These are phyloP conservation scores for Colletotrichum liaoningense DNA, from an alignment of 2,329 filamentous ascomycete species.

Conservation along the genomic window DNA sequence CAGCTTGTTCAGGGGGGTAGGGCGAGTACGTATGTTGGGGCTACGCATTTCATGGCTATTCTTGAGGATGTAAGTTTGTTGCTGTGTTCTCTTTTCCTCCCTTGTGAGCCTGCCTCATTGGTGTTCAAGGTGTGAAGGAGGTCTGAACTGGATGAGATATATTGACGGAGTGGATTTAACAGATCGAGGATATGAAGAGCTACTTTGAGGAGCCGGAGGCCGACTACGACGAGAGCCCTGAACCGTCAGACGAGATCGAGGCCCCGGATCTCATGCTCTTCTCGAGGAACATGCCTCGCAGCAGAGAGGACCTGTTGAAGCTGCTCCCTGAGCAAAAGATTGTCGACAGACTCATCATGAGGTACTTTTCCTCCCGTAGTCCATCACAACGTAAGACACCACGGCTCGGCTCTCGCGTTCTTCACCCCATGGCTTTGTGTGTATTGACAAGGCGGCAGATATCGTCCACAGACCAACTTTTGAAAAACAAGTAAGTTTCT, in stretches of 20 bases:
- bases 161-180: no score
- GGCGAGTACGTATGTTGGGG: slow-evolving; percentile 65
- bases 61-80: slow-evolving; percentile 64
- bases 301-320: slow-evolving; percentile 59
- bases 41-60: slow-evolving; percentile 71
- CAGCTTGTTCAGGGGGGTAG: slow-evolving; percentile 57
- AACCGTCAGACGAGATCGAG: slow-evolving; percentile 47
- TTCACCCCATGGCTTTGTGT: slow-evolving; percentile 16
- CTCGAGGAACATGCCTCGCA: slow-evolving; percentile 50
- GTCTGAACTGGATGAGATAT: background rate
- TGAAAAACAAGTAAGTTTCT: slow-evolving; percentile 51
- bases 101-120: no score
- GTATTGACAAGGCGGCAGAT: slow-evolving; percentile 49
- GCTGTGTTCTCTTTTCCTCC: background rate
- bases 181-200: slow-evolving; percentile 68
- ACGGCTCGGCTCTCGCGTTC: background rate
- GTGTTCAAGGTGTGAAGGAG: background rate
- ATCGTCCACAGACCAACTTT: slow-evolving; percentile 66
- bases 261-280: slow-evolving; percentile 57
- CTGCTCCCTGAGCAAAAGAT: slow-evolving; percentile 58
- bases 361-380: slow-evolving; percentile 65
- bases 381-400: slow-evolving; percentile 59
- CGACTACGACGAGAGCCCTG: slow-evolving; percentile 47
- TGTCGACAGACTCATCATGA: slow-evolving; percentile 62
- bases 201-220: slow-evolving; percentile 65